Evolutionary conservation across 495 filamentous ascomycete genomes (phyloP), one percentile per base, ranked within the genome.

Genomic region (Clavariopsis aquatica): DNA sequence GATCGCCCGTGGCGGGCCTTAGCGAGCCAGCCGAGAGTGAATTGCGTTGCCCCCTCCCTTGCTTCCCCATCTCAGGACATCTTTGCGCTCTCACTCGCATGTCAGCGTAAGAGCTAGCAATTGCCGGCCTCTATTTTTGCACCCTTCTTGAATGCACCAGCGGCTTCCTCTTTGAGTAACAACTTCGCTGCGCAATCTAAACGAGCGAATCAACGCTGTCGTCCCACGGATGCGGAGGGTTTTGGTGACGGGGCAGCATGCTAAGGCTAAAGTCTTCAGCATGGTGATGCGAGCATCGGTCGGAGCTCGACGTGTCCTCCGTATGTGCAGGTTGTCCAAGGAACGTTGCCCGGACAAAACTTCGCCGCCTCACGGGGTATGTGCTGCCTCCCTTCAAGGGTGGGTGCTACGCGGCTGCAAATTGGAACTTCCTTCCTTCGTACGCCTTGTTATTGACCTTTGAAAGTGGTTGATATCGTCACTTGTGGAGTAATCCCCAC

Each of bases 71-170:
- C n/a, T n/a, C n/a, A n/a, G n/a, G n/a, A n/a, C n/a, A n/a, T n/a
- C n/a, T n/a, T n/a, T n/a, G n/a, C n/a, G n/a, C n/a, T n/a, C n/a
- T 43, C 8, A 17, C 38, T 43, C 38, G 38, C 38, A 43, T n/a
- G 38, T 13, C 6, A 36, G 13, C 6, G 31, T 13, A 6, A 36
- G 31, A 17, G 38, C 38, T 43, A 34, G 38, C 38, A 43, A 31
- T 20, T 53, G 51, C 51, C 29, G 51, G 24, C 7, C 26, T 53
- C 51, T 53, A 53, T 53, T 53, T 53, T 53, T 53, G 29, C 9
- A 20, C n/a, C 38, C 9, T 17, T 43, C 12, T 34, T 34, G 31
- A n/a, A n/a, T 10, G 8, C 23, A 7, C 26, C 24, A 53, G 24
- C 51, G 23, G 51, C 24, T 53, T 31, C 51, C 51, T 36, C 24